Conservation (phyloP, 106 monocot species). For the Acorus gramineus region DNA sequence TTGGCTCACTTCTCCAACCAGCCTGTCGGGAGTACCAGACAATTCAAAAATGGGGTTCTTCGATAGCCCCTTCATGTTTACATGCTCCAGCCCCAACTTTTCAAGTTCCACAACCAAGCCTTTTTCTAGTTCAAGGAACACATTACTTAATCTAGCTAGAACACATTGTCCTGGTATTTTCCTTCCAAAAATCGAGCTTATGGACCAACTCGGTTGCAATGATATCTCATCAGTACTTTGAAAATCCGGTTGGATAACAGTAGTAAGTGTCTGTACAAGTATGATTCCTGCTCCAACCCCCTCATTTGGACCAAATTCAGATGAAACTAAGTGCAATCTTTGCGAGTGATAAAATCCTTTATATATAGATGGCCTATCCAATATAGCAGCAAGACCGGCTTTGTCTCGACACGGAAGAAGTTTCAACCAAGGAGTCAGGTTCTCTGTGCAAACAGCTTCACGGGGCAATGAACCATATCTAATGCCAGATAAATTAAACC, state of each 20-base stretch:
- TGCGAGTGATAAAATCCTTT: constrained; percentile 87
- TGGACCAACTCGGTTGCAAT: constrained; percentile 78
- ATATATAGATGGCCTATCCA: constrained; percentile 90
- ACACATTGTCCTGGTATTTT: constrained; percentile 44
- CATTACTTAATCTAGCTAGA: constrained; percentile 62
- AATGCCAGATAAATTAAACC: constrained; percentile 37
- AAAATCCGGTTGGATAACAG: constrained; percentile 57
- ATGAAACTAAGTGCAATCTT: constrained; percentile 49
- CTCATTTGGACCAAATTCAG: constrained; percentile 6
- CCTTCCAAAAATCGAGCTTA: constrained; percentile 68
- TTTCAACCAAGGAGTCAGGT: constrained; percentile 98
- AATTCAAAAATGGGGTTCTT: constrained; percentile 43
- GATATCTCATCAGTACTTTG: constrained; percentile 12
- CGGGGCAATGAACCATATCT: constrained; percentile 92
- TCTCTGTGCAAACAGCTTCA: constrained; percentile 96
- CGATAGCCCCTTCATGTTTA: constrained; percentile 1
- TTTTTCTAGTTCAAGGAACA: constrained; percentile 69
- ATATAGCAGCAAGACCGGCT: constrained; percentile 72
- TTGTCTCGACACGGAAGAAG: constrained; percentile 94
- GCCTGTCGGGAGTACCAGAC: constrained; percentile 33
- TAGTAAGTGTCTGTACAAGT: constrained; percentile 65
- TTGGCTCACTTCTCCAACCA: constrained; percentile 26
- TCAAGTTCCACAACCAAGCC: constrained; percentile 39
- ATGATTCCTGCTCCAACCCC: constrained; percentile 27
- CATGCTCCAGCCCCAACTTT: constrained; percentile 26